These are phyloP conservation scores for Colletotrichum scovillei DNA, from an alignment of 2,329 filamentous ascomycete species.

Conservation along the genomic window DNA sequence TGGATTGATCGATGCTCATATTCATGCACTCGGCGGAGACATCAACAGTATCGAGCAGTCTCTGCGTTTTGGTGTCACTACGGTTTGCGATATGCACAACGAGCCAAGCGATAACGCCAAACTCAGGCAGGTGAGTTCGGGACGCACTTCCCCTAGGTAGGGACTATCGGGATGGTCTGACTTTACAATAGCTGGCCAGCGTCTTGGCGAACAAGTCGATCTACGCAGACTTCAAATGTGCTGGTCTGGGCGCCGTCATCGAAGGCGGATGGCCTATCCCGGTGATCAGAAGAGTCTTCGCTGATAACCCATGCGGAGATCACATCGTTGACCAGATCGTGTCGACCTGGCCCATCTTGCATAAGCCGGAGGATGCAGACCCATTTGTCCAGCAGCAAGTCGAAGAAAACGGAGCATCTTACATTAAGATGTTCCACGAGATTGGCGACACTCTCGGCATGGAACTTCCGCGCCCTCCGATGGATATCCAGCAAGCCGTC, in stretches of 20 bases:
- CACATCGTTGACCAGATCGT: conserved; percentile 37
- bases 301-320: conserved; percentile 1
- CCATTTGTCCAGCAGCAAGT: conserved; percentile 52
- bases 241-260: conserved; percentile 60
- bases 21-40: conserved; percentile 56
- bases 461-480: conserved; percentile 49
- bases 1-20: conserved; percentile 62
- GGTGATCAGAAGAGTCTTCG: conserved; percentile 34
- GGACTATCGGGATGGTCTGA: neutral
- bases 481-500: conserved; percentile 54
- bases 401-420: conserved; percentile 51
- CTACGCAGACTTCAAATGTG: conserved; percentile 59
- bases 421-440: conserved; percentile 65
- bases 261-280: conserved; percentile 61
- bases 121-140: conserved; percentile 35
- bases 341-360: conserved; percentile 56
- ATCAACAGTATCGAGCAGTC: conserved; percentile 50
- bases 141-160: neutral
- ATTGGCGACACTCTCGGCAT: conserved; percentile 52
- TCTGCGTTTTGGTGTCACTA: conserved; percentile 62
- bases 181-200: neutral
- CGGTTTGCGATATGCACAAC: conserved; percentile 62
- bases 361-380: conserved; percentile 51
- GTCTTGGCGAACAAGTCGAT: conserved; percentile 38
- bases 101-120: conserved; percentile 46